Conservation (phyloP, 768 basidiomycete species). For the Leccinum pellstonianum region DNA sequence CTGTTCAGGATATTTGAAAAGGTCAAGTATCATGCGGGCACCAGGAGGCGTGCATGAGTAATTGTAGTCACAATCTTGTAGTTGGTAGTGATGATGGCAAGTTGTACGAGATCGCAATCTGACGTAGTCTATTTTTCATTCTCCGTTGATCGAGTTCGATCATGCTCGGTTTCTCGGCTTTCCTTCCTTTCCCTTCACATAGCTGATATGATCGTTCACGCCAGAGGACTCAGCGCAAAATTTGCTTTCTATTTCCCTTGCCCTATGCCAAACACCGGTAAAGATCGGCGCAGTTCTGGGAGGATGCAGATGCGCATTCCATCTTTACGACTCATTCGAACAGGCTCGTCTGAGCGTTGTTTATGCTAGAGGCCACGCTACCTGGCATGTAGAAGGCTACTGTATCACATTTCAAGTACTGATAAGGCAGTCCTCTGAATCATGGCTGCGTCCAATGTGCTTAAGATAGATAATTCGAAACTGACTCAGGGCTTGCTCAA, state of each 20-base stretch:
- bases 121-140: neutral
- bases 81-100: neutral
- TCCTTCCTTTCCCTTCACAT: too few species aligned
- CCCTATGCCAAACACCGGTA: conserved; percentile 75
- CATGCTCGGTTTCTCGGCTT: too few species aligned
- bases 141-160: neutral
- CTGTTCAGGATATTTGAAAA: conserved; percentile 87
- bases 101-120: neutral
- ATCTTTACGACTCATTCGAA: conserved; percentile 9
- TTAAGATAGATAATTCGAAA: conserved; percentile 57
- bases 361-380: too few species aligned
- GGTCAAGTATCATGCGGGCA: conserved; percentile 67
- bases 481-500: conserved; percentile 23
- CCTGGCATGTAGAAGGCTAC: conserved; percentile 23
- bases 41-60: conserved; percentile 22
- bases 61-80: neutral
- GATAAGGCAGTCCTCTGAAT: conserved; percentile 66
- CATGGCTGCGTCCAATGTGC: conserved; percentile 55
- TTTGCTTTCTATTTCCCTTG: conserved; percentile 82
- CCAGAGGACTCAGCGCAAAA: conserved; percentile 49
- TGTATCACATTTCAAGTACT: conserved; percentile 53
- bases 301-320: conserved; percentile 32
- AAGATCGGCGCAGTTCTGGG: conserved; percentile 82
- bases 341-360: conserved; percentile 59
- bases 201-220: conserved; percentile 40